Evolutionary conservation across 2,329 filamentous ascomycete genomes (phyloP).

Genomic region (Fusarium sp.): DNA sequence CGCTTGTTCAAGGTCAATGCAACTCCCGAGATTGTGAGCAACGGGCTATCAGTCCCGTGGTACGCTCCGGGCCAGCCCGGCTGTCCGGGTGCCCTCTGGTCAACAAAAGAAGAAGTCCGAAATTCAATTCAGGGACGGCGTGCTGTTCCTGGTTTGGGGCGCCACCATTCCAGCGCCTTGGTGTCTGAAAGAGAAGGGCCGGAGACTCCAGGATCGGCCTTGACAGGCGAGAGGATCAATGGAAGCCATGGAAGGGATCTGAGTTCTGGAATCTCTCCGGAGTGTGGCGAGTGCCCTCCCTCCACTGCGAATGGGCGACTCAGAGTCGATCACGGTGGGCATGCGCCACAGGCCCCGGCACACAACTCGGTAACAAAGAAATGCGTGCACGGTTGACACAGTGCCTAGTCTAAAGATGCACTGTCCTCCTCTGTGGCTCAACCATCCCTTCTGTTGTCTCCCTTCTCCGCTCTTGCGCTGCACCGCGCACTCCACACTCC

Average conservation of each 20-base stretch:
- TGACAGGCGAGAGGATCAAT: conserved; percentile 13
- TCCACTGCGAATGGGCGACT: conserved; percentile 33
- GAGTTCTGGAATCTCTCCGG: conserved; percentile 41
- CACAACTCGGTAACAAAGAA: conserved; percentile 10
- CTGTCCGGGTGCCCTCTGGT: conserved; percentile 28
- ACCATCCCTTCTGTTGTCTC: conserved; percentile 41
- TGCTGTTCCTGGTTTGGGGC: conserved; percentile 34
- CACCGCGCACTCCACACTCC: conserved; percentile 39
- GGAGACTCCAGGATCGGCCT: conserved; percentile 19
- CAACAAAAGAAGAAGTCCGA: conserved; percentile 36
- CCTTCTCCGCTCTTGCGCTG: conserved; percentile 45
- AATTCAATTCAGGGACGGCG: conserved; percentile 10
- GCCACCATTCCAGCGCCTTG: conserved; percentile 41
- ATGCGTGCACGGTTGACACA: conserved; percentile 10
- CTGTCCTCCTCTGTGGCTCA: conserved; percentile 39
- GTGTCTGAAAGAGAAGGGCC: conserved; percentile 24
- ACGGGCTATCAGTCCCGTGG: conserved; percentile 28
- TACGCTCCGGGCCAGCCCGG: conserved; percentile 34
- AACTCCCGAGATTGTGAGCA: conserved; percentile 40
- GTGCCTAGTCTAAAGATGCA: background rate
- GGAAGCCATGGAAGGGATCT: conserved; percentile 30
- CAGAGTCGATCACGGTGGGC: conserved; percentile 34
- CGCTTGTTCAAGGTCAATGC: conserved; percentile 37
- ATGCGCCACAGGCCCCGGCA: conserved; percentile 33
- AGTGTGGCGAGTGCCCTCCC: conserved; percentile 42